Base-by-base conservation (phyloP, 2,329 filamentous ascomycete species). In the Cercospora zeina region DNA sequence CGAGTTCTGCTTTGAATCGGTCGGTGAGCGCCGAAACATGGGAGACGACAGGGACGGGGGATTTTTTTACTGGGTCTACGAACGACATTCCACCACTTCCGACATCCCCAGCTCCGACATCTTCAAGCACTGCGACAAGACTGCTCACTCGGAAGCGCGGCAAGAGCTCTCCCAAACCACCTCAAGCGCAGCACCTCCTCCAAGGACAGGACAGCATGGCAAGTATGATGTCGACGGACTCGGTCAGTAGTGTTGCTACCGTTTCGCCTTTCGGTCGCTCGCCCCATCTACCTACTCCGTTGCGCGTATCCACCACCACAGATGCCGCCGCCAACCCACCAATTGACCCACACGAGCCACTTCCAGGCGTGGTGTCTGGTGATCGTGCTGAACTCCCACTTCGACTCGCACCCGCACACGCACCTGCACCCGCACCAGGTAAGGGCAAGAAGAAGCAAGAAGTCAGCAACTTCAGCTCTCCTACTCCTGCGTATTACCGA, bases 171-270 rank as follows among this genome's bases (percentile, higher is more conserved):
- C 39, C 39, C 9, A 45, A 45, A 16, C 21, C 39, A 10, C 39
- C 56, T 42, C n/a, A 50, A 36, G 16, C 33, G 53, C 19, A 33
- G 19, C 13, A 58, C 31, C 16, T 37, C 39, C 31, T 58, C 45
- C 39, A 19, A 19, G 45, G 56, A 19, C 56, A 45, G 21, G 49
- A 58, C 39, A 58, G 45, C 30, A 58, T 58, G 56, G 30, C 56
- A 36, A 58, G 56, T 36, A 30, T 58, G 16, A 58, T 58, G 56
- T 58, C 56, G n/a, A 51, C 56, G 9, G 56, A 58, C 31, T 58
- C 56, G 16, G 56, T 58, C 30, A 51, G 19, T 31, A 58, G 27
- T 24, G 49, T 58, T 33, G 56, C 42, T 34, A 58, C 56, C 31
- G 56, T 58, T 24, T 58, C 56, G 16, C 56, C 56, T 19, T 33